Conservation (phyloP, 2,329 filamentous ascomycete species). For the Arachnopeziza araneosa region DNA sequence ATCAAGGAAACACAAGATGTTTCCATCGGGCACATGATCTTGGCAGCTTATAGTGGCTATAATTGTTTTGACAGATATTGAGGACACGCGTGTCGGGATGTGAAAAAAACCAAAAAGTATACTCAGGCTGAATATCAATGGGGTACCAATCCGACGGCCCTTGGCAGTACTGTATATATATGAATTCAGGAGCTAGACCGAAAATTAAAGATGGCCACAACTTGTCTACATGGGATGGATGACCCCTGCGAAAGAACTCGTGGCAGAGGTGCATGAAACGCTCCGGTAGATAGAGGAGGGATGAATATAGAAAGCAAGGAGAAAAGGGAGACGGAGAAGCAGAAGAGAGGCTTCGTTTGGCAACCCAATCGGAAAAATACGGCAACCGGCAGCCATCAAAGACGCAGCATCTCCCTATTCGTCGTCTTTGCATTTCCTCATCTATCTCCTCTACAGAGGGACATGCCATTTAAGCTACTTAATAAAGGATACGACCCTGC, state of each 20-base stretch:
- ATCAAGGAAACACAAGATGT: background rate
- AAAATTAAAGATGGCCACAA: background rate
- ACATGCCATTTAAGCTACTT: background rate
- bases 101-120: background rate
- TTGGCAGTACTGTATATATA: background rate
- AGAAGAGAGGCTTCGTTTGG: no score
- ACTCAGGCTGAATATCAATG: background rate
- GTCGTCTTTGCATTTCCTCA: background rate
- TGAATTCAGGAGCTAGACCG: background rate
- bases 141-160: background rate
- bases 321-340: background rate
- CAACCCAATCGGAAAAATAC: background rate
- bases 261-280: background rate
- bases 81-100: background rate
- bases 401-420: background rate
- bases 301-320: background rate
- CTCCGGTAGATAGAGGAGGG: no score
- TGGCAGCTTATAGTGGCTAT: background rate
- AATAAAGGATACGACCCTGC: background rate
- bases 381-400: background rate
- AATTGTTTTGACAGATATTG: background rate
- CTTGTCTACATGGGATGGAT: background rate
- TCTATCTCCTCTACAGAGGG: background rate
- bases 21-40: background rate
- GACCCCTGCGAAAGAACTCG: background rate